Base-by-base conservation (phyloP, 2,329 filamentous ascomycete species). In the Alternaria tenuissima region DNA sequence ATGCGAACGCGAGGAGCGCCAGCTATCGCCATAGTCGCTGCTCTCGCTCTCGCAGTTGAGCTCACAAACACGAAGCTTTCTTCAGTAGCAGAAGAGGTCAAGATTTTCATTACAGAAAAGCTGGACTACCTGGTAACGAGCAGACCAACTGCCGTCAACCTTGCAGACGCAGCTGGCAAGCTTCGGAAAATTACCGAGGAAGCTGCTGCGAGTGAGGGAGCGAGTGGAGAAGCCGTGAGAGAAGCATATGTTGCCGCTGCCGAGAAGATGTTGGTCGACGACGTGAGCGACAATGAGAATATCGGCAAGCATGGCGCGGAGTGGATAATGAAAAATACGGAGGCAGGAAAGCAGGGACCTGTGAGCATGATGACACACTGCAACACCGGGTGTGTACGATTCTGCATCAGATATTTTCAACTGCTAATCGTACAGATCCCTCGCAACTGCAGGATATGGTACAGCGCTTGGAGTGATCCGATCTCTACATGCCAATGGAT, bases 1-100 rank as follows among this genome's bases (percentile, higher is more conserved):
- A 95, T 95, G 92, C 88, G 92, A 71, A 92, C 83, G 55, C 84
- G 88, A 53, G 91, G 92, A 41, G 95, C 95, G 5, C 95, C 95
- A 0, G 95, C 95, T 46, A 99, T 99, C 77, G 95, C 95, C 44
- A 98, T 99, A 66, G 95, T 99, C n/a, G 95, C 95, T 22, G 92
- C 91, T 20, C 86, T 99, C 34, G 90, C 92, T 2, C 86, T 97
- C 36, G 94, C 93, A 1, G 92, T 97, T 8, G 94, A 98, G 78
- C 81, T 98, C 8, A 83, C 88, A 52, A 86, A 86, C 7, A 85
- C 85, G 60, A 83, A 82, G 65, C 68, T 84, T 6, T 81, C 86
- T 1, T 64, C 79, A 34, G 78, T 82, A 4, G 84, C 87, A 0
- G 88, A 91, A 48, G 86, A 91, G 51, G 87, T 94, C 44, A 80